Evolutionary conservation across 768 basidiomycete genomes (phyloP).

Genomic region (Pleurotus salmoneostramineus): DNA sequence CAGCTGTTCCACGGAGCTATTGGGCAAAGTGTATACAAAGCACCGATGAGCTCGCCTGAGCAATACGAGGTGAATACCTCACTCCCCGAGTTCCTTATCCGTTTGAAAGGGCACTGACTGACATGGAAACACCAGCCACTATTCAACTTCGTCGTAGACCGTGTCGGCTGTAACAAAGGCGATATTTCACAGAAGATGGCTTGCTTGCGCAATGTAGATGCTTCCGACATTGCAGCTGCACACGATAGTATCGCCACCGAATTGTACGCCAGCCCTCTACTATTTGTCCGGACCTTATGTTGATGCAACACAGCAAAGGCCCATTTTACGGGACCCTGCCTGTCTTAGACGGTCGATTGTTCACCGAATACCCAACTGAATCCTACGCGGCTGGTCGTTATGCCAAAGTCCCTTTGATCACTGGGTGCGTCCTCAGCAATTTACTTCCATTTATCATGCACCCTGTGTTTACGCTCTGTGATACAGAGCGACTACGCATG

Average conservation of each 20-base stretch:
- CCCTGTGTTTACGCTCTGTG: conserved; percentile 36
- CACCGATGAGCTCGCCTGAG: conserved; percentile 45
- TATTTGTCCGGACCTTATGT: neutral
- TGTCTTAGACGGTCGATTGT: conserved; percentile 48
- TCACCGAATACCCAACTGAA: conserved; percentile 45
- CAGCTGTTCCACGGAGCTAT: conserved; percentile 51
- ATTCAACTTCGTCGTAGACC: conserved; percentile 45
- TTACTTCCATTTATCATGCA: neutral
- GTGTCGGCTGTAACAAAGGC: conserved; percentile 46
- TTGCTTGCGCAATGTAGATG: conserved; percentile 46
- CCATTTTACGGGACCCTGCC: conserved; percentile 42
- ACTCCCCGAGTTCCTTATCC: conserved; percentile 6
- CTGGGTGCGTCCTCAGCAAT: conserved; percentile 38
- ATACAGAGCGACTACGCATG: neutral
- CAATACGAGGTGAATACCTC: conserved; percentile 40
- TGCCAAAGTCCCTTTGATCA: conserved; percentile 47
- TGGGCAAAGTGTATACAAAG: conserved; percentile 56
- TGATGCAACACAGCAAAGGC: neutral
- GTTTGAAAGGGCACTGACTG: neutral
- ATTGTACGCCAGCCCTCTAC: conserved; percentile 30
- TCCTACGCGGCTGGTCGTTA: conserved; percentile 42
- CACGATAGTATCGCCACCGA: conserved; percentile 35
- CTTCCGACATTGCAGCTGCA: conserved; percentile 48
- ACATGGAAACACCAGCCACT: conserved; percentile 30
- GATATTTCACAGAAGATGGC: conserved; percentile 28